phyloP scores from a whole-genome alignment of 139 green algal species.

The Chlamydomonas sp. region DNA sequence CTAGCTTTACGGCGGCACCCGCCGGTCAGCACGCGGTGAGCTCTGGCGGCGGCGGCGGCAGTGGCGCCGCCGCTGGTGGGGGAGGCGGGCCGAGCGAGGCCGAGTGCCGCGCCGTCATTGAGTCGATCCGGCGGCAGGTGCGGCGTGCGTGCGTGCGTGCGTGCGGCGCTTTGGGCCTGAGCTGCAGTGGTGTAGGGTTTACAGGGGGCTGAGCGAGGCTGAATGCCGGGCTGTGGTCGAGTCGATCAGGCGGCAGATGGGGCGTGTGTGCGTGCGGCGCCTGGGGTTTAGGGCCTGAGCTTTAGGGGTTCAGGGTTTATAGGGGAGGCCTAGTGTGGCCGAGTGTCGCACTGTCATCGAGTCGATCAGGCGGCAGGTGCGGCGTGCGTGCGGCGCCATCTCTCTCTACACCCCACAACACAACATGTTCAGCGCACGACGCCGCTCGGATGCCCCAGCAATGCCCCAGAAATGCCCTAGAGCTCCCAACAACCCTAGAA shows the following conservation, averaged over 20 bases:
- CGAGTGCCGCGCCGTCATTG: slow-evolving; percentile 15
- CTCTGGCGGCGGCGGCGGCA: not conserved
- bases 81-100: not conserved
- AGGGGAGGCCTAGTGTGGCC: not conserved
- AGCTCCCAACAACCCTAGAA: not conserved
- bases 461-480: too few relatives aligned
- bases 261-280: not conserved
- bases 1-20: too few relatives aligned
- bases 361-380: slow-evolving; percentile 23
- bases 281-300: not conserved
- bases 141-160: too few relatives aligned
- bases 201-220: not conserved
- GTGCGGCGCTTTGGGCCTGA: slow-evolving; percentile 9
- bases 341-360: slow-evolving; percentile 20
- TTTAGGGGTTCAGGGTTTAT: too few relatives aligned
- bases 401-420: too few relatives aligned
- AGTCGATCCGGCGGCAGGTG: slow-evolving; percentile 25
- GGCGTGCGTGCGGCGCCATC: slow-evolving; percentile 19
- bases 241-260: slow-evolving; percentile 13
- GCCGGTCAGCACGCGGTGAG: too few relatives aligned
- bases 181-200: not conserved
- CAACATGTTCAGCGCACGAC: not conserved
- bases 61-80: not conserved
- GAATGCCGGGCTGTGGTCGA: not conserved
- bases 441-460: not conserved